Base-by-base conservation (phyloP, 2,329 filamentous ascomycete species). In the Cercospora citrullina region DNA sequence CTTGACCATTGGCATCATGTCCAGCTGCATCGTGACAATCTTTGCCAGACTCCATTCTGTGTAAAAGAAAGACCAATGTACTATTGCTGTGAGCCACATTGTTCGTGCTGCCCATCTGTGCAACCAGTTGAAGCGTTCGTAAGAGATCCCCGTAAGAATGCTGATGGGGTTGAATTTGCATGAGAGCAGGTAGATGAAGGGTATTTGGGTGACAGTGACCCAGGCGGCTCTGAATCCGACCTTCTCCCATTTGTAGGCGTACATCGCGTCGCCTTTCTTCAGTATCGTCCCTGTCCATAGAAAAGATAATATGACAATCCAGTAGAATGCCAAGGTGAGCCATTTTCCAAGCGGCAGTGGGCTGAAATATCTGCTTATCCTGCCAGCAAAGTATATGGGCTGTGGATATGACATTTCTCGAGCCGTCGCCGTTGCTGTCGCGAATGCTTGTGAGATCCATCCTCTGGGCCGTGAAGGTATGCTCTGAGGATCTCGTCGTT, bases 221-320 rank as follows among this genome's bases (percentile, higher is more conserved):
- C 89, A 91, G 18, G 87, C 89, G 71, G 89, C 89, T 65, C 89
- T 87, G 76, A 87, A 91, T 5, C 86, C 89, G 66, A 90, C 86
- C 68, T 87, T 87, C 76, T 91, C 89, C 74, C 75, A 77, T 39
- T 75, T 75, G 65, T 77, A 77, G 9, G 71, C 69, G 63, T 77
- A 76, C 67, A 75, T 72, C 5, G 70, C 65, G 55, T 75, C 73
- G 33, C 67, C 67, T 14, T 66, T 65, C 12, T 68, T 68, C n/a
- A 77, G 63, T 33, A 77, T 76, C 1, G 72, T 73, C 58, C 74
- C 71, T 57, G 67, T 74, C 76, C 76, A 77, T 5, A 77, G 72
- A 28, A 76, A 71, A 18, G 64, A 70, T 2, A 77, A 69, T 16
- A 77, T 69, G 8, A 75, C 68, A 6, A 70, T 73, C 75, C 75